These are phyloP conservation scores for Tetraselmis striata DNA, from an alignment of 139 green algal species.

Conservation along the genomic window DNA sequence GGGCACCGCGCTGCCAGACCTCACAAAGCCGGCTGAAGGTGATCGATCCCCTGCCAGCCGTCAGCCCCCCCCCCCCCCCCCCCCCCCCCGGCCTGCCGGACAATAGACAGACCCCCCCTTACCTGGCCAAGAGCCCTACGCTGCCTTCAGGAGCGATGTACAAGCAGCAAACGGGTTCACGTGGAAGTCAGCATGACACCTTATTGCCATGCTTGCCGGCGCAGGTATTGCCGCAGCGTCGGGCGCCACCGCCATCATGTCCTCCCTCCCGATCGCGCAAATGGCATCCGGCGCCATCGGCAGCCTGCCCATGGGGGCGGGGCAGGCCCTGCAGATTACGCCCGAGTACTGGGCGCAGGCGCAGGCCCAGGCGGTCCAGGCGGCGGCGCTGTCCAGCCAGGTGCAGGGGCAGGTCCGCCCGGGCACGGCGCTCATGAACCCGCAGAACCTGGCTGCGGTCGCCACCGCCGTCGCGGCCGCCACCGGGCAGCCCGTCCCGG, in stretches of 20 bases:
- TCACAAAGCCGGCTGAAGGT: not conserved
- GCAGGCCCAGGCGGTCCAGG: not conserved
- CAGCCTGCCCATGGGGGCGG: not conserved
- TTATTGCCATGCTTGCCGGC: not conserved
- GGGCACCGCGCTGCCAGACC: not conserved
- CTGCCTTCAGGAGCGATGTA: too few species aligned
- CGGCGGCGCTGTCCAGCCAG: not conserved
- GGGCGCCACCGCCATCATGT: not conserved
- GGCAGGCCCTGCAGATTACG: not conserved
- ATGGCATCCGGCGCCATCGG: not conserved
- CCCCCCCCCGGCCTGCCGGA: too few species aligned
- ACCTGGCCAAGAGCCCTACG: too few species aligned
- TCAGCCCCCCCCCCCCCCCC: too few species aligned
- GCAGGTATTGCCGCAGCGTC: not conserved
- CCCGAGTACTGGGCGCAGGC: not conserved
- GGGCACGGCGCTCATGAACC: not conserved
- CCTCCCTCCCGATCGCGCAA: not conserved
- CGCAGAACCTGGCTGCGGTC: not conserved
- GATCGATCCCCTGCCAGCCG: too few species aligned
- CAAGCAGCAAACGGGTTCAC: too few species aligned
- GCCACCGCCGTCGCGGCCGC: not conserved
- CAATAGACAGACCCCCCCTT: too few species aligned
- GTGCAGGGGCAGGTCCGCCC: not conserved
- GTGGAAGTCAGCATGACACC: too few species aligned
- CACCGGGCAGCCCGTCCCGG: not conserved